Evolutionary conservation across 1,284 basidiomycete genomes (phyloP).

Genomic region (Cronartium quercuum): DNA sequence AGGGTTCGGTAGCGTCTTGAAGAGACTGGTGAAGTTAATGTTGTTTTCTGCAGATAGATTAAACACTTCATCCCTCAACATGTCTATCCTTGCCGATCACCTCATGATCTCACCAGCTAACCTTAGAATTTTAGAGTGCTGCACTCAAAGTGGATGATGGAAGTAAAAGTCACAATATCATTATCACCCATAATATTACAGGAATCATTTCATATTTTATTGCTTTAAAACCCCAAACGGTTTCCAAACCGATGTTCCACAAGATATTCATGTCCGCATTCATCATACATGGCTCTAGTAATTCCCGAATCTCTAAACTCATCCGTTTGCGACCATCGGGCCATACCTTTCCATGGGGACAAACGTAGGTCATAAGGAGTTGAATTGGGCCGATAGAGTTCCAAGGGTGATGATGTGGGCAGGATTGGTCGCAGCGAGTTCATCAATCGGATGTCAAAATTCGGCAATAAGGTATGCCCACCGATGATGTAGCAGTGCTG

Average conservation of each 20-base stretch:
- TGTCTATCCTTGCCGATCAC: no score
- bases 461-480: constrained; percentile 67
- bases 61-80: no score
- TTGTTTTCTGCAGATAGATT: no score
- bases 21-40: no score
- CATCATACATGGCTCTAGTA: constrained; percentile 77
- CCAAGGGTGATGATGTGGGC: constrained; percentile 67
- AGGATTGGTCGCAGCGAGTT: constrained; percentile 69
- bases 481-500: constrained; percentile 91
- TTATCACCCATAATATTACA: no score
- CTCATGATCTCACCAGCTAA: no score
- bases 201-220: neutral
- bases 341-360: constrained; percentile 92
- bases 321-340: constrained; percentile 63
- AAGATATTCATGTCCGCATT: constrained; percentile 69
- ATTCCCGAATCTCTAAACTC: constrained; percentile 59
- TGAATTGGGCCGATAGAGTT: constrained; percentile 57
- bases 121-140: no score
- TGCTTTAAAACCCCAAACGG: constrained; percentile 15
- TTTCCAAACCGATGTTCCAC: constrained; percentile 30
- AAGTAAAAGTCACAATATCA: no score
- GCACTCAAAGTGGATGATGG: no score
- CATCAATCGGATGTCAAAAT: constrained; percentile 64
- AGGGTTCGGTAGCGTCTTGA: no score
- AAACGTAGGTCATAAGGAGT: constrained; percentile 57